Percentiles rank a stretch among this genome's conserved stretches.
phyloP scores from a whole-genome alignment of 139 green algal genomes.

The Haematococcus sp. region DNA sequence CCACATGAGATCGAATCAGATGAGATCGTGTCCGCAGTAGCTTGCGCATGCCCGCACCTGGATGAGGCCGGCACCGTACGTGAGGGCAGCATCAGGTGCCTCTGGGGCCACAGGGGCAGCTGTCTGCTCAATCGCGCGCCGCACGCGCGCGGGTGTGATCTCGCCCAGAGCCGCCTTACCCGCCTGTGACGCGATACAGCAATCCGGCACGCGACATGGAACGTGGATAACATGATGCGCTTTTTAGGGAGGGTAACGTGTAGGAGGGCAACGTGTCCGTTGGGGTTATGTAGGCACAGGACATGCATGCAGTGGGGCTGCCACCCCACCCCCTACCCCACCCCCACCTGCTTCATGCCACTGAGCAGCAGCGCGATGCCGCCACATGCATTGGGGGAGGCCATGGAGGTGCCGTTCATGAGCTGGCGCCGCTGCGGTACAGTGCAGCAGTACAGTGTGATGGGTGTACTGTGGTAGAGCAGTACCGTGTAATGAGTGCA shows the following conservation, averaged over 20 bases:
- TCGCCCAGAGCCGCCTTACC: not conserved
- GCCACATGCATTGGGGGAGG: conserved; percentile 71
- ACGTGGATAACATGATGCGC: too few species aligned
- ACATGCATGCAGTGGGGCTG: too few species aligned
- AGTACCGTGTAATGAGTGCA: too few species aligned
- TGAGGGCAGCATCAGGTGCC: conserved; percentile 58
- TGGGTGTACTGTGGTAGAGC: not conserved
- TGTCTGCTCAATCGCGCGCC: conserved; percentile 78
- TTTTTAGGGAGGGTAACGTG: too few species aligned
- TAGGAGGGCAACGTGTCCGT: too few species aligned
- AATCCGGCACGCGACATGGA: too few species aligned
- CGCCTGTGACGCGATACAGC: not conserved
- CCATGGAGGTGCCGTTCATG: conserved; percentile 90
- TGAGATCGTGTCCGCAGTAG: too few species aligned
- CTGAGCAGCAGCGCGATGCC: conserved; percentile 80
- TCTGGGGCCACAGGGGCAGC: conserved; percentile 34
- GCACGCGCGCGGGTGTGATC: conserved; percentile 31
- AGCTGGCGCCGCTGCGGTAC: conserved; percentile 64
- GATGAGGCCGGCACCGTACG: conserved; percentile 81
- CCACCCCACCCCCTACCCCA: not conserved
- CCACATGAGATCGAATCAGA: too few species aligned
- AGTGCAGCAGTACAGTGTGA: not conserved
- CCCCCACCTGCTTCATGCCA: conserved; percentile 53
- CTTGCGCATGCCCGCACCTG: conserved; percentile 68
- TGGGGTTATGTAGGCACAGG: too few species aligned